Evolutionary conservation across 495 filamentous ascomycete species (phyloP).

Genomic region (Trichocladium uniseriatum): DNA sequence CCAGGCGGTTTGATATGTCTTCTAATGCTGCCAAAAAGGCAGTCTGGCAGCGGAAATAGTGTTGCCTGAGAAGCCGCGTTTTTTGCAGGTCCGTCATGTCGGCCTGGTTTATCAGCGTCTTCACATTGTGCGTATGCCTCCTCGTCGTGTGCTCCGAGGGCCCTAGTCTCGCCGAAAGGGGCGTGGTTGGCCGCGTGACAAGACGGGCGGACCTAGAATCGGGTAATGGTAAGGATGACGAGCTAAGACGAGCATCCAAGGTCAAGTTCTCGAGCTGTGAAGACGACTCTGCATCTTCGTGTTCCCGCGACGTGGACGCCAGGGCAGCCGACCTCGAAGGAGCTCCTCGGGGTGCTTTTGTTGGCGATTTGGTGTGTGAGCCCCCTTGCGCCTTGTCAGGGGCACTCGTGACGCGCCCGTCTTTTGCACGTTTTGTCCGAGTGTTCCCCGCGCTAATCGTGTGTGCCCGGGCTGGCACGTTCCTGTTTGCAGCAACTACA

Average conservation of each 20-base stretch:
- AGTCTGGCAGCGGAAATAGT: slow-evolving; percentile 66
- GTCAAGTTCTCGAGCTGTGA: slow-evolving; percentile 35
- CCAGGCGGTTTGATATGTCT: slow-evolving; percentile 66
- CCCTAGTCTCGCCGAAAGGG: slow-evolving; percentile 43
- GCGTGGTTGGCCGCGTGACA: slow-evolving; percentile 37
- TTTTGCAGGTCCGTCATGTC: slow-evolving; percentile 49
- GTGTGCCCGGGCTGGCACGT: slow-evolving; percentile 51
- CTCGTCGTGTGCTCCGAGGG: slow-evolving; percentile 40
- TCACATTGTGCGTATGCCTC: slow-evolving; percentile 42
- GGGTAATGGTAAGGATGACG: slow-evolving; percentile 56
- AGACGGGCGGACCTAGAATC: slow-evolving; percentile 42
- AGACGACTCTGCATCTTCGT: slow-evolving; percentile 4
- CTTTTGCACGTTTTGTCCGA: slow-evolving; percentile 39
- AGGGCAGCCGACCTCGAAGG: slow-evolving; percentile 5
- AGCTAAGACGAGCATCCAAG: slow-evolving; percentile 47
- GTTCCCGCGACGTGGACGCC: slow-evolving; percentile 19
- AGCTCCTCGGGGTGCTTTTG: not conserved
- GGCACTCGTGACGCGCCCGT: slow-evolving; percentile 30
- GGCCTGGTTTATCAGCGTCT: slow-evolving; percentile 40
- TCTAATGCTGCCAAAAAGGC: slow-evolving; percentile 64
- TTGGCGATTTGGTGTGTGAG: slow-evolving; percentile 13
- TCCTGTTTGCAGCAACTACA: slow-evolving; percentile 30
- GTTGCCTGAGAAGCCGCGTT: slow-evolving; percentile 53
- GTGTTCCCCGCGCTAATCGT: slow-evolving; percentile 45
- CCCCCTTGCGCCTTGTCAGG: slow-evolving; percentile 25